These are phyloP conservation scores for Neolentinus lepideus DNA, from an alignment of 1,284 basidiomycete genomes.

Conservation along the genomic window DNA sequence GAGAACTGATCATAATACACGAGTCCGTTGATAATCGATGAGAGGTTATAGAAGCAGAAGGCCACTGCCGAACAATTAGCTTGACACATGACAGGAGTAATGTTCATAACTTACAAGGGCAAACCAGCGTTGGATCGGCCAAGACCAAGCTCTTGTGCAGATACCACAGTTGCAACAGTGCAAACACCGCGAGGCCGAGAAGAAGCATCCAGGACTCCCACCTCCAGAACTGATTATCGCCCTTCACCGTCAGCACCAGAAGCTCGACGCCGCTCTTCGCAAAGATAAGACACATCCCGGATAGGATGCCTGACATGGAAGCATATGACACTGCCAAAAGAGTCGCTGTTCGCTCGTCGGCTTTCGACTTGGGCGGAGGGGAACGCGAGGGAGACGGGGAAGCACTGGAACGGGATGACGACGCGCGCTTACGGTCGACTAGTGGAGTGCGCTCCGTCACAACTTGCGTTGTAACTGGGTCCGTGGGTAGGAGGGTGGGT, in stretches of 20 bases:
- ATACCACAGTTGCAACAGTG: constrained; percentile 83
- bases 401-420: constrained; percentile 18
- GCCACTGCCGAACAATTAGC: constrained; percentile 47
- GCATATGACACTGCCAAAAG: constrained; percentile 84
- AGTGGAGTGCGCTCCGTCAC: constrained; percentile 55
- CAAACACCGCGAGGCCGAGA: constrained; percentile 61
- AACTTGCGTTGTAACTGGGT: constrained; percentile 29
- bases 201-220: constrained; percentile 83
- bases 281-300: constrained; percentile 89
- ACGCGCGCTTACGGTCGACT: constrained; percentile 37
- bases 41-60: constrained; percentile 94
- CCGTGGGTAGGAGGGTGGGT: constrained; percentile 22
- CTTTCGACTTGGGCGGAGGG: constrained; percentile 12
- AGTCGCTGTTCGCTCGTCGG: constrained; percentile 45
- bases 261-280: constrained; percentile 94
- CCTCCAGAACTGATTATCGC: constrained; percentile 83
- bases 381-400: constrained; percentile 17
- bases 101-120: constrained; percentile 59
- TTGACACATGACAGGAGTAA: background rate
- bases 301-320: constrained; percentile 86
- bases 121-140: constrained; percentile 85
- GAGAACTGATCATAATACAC: constrained; percentile 91
- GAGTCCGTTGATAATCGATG: constrained; percentile 82
- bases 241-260: constrained; percentile 72
- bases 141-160: constrained; percentile 85